Base-by-base conservation (phyloP, 306 rosid species). In the Cicer arietinum region DNA sequence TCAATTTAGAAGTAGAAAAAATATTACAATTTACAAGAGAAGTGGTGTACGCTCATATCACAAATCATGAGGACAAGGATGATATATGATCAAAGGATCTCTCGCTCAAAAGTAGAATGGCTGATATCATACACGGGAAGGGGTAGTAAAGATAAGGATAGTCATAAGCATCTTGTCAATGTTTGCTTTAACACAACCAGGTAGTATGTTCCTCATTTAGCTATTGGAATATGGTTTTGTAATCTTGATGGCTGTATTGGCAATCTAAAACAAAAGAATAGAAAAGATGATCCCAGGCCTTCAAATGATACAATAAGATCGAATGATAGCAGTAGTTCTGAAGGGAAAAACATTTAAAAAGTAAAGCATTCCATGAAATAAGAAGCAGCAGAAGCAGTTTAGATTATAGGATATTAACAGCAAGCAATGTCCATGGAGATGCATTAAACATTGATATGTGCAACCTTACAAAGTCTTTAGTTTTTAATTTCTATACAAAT, bases 231-330 rank as follows among this genome's bases (percentile, higher is more conserved):
- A 69, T 61, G 42, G 25, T 22, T 69, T 61, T 42, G 44, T 13
- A 40, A 67, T 41, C 65, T 80, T 7, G 12, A 48, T 60, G 64
- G 59, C 43, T n/a, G 67, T 17, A 57, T 50, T 39, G 48, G 61
- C 56, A 53, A 75, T 64, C 67, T 50, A 35, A 20, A 25, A 22
- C 37, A 39, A 35, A 35, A 40, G 39, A 47, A 64, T 3, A 72
- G 64, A 51, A 82, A 48, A 43, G 40, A 67, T 30, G 44, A 47
- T 13, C 45, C 39, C 51, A 10, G 64, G 6, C 53, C 71, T 42
- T 59, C 46, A 47, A 39, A 52, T 45, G 60, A 59, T 67, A 74
- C 35, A 67, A 45, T 48, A 47, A 74, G n/a, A 47, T n/a, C 35
- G 22, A 37, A 61, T 50, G 47, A 56, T 46, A 45, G 48, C 37